Percentiles rank a stretch among this genome's conserved stretches.
phyloP scores from a whole-genome alignment of 192 early-diverging fungal species.

The Phycomyces nitens region DNA sequence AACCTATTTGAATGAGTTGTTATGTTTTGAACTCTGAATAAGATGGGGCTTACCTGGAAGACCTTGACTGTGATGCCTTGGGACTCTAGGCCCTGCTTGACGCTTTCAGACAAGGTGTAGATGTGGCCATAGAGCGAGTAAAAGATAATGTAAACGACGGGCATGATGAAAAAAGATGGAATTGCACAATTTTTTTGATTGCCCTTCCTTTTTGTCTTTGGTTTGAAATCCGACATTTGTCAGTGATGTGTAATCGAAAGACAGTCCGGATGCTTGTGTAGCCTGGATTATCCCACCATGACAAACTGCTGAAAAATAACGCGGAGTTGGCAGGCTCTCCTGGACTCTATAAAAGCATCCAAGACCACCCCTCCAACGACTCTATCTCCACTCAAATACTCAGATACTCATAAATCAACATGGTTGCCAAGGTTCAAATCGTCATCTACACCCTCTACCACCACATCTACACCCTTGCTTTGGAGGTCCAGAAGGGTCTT shows the following conservation, averaged over 20 bases:
- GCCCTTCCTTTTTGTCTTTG: background rate
- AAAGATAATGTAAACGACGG: slow-evolving; percentile 33
- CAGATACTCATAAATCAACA: background rate
- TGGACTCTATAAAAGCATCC: background rate
- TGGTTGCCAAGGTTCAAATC: slow-evolving; percentile 30
- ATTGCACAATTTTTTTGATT: background rate
- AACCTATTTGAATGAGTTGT: slow-evolving; percentile 7
- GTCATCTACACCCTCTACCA: slow-evolving; percentile 46
- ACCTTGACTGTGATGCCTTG: slow-evolving; percentile 31
- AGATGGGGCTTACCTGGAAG: slow-evolving; percentile 31
- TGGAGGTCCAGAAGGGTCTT: slow-evolving; percentile 63
- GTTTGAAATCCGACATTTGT: background rate
- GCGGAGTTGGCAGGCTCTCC: background rate
- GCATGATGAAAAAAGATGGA: slow-evolving; percentile 15
- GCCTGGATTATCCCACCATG: background rate
- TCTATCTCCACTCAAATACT: background rate
- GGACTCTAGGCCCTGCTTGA: slow-evolving; percentile 63
- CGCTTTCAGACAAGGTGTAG: slow-evolving; percentile 57
- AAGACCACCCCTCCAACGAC: background rate
- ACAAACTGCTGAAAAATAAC: background rate
- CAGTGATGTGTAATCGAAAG: background rate
- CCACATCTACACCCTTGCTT: slow-evolving; percentile 68
- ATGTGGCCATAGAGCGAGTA: slow-evolving; percentile 62
- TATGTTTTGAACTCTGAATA: no score
- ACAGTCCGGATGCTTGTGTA: background rate